These are phyloP conservation scores for Passalora sequoiae DNA, from an alignment of 2,329 filamentous ascomycete species.

Conservation along the genomic window DNA sequence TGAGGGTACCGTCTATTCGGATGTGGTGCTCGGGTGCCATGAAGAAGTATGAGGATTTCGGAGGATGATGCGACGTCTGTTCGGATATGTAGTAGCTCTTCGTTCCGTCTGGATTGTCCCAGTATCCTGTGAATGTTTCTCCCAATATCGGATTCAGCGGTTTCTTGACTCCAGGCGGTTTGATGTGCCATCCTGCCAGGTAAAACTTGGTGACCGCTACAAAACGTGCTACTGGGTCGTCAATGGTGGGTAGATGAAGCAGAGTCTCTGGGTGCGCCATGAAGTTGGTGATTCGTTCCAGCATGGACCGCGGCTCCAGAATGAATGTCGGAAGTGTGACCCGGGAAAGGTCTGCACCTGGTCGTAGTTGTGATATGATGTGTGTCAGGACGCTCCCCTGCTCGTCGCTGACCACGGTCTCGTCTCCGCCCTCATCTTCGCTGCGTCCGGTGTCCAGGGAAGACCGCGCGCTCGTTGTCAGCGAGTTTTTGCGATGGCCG, in stretches of 20 bases:
- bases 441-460: conserved; percentile 40
- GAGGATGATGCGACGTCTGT: conserved; percentile 96
- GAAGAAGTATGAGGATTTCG: conserved; percentile 99
- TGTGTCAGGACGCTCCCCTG: conserved; percentile 96
- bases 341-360: conserved; percentile 88
- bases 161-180: conserved; percentile 96
- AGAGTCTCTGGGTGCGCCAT: conserved; percentile 99
- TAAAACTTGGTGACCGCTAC: conserved; percentile 97
- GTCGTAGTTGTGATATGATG: conserved; percentile 94
- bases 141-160: conserved; percentile 94
- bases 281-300: conserved; percentile 98
- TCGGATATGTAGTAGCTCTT: conserved; percentile 94
- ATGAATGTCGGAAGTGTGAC: conserved; percentile 97
- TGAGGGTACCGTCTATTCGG: conserved; percentile 89
- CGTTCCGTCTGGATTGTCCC: conserved; percentile 74
- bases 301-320: conserved; percentile 93
- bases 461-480: conserved; percentile 38
- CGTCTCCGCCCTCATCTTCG: conserved; percentile 44
- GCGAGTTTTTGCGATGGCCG: conserved; percentile 46
- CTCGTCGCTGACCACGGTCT: conserved; percentile 78
- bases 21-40: conserved; percentile 92
- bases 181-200: conserved; percentile 97
- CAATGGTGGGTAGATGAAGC: conserved; percentile 76
- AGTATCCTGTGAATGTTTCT: conserved; percentile 91
- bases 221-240: conserved; percentile 85